A percentile compares a stretch with the other conserved stretches of the same genome.
Conservation (phyloP, 441 rosid genomes). For the Erodium moschatum region DNA sequence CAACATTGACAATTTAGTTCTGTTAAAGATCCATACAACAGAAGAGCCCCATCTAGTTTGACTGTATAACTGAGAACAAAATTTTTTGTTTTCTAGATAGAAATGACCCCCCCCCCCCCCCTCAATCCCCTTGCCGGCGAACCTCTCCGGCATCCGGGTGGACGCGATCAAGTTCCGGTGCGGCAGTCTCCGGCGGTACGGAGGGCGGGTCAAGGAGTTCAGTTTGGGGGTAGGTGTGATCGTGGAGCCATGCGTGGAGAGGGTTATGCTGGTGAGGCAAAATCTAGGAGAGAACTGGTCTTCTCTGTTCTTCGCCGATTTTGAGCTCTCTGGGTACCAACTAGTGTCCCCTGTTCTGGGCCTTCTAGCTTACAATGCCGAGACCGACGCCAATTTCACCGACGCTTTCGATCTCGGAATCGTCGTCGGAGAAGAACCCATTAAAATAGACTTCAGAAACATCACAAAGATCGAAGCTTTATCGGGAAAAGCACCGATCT, state of each 20-base stretch:
- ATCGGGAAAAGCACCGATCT: slow-evolving; percentile 34
- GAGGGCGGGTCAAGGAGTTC: slow-evolving; percentile 64
- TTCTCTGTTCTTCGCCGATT: slow-evolving; percentile 44
- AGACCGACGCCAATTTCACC: slow-evolving; percentile 34
- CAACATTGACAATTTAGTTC: too few species aligned
- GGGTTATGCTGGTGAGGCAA: slow-evolving; percentile 69
- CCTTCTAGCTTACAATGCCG: slow-evolving; percentile 63
- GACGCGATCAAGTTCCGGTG: slow-evolving; percentile 60
- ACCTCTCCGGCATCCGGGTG: slow-evolving; percentile 61
- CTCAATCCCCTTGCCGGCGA: slow-evolving; percentile 54
- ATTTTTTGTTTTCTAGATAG: too few species aligned
- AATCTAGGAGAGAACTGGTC: slow-evolving; percentile 69
- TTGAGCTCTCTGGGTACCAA: slow-evolving; percentile 61
- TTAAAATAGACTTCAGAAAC: slow-evolving; percentile 48
- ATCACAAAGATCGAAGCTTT: slow-evolving; percentile 7
- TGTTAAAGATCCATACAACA: too few species aligned
- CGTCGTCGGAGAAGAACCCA: slow-evolving; percentile 39
- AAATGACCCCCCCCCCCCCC: too few species aligned
- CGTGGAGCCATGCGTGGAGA: slow-evolving; percentile 65
- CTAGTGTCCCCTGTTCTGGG: slow-evolving; percentile 71
- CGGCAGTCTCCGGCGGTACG: slow-evolving; percentile 70
- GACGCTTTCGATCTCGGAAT: slow-evolving; percentile 52
- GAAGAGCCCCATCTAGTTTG: too few species aligned
- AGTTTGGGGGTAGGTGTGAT: slow-evolving; percentile 49
- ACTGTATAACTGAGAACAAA: too few species aligned